Evolutionary conservation across 441 rosid genomes (phyloP).

Genomic region (Theobroma grandiflorum): DNA sequence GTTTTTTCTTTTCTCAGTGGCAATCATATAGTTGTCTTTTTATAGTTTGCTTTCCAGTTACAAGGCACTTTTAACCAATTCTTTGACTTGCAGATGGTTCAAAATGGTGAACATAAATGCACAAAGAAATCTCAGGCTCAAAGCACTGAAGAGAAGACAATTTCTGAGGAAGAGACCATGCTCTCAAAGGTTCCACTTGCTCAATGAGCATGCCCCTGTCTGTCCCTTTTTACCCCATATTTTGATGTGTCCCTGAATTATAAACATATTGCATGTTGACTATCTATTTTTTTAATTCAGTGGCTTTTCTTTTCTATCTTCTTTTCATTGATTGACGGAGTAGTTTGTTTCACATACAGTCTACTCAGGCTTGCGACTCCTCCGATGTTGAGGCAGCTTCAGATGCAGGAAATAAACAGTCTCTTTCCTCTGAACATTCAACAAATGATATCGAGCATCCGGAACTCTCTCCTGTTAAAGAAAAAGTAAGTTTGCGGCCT

Average conservation of each 20-base stretch:
- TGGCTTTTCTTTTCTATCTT: background rate
- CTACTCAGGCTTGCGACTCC: constrained; percentile 47
- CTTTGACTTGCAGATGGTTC: constrained; percentile 63
- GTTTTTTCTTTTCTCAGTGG: constrained; percentile 7
- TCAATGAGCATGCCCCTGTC: background rate
- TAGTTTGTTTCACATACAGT: constrained; percentile 21
- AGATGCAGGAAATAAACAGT: constrained; percentile 28
- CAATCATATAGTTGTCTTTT: background rate
- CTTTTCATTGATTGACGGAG: background rate
- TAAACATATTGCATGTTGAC: constrained; percentile 10
- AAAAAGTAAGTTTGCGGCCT: constrained; percentile 44
- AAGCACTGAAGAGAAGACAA: constrained; percentile 50
- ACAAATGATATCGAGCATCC: constrained; percentile 31
- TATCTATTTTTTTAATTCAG: background rate
- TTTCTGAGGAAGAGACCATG: constrained; percentile 50
- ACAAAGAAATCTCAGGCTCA: constrained; percentile 39
- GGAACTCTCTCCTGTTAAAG: constrained; percentile 40
- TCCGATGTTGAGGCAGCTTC: constrained; percentile 31
- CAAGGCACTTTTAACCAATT: constrained; percentile 25
- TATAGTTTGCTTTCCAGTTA: constrained; percentile 16
- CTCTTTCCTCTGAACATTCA: constrained; percentile 27
- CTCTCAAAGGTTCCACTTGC: constrained; percentile 47
- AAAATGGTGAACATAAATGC: constrained; percentile 73
- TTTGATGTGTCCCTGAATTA: background rate
- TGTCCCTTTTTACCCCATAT: background rate